Evolutionary conservation across 805 yeast species (phyloP).

Genomic region (Metschnikowia peoriensis): DNA sequence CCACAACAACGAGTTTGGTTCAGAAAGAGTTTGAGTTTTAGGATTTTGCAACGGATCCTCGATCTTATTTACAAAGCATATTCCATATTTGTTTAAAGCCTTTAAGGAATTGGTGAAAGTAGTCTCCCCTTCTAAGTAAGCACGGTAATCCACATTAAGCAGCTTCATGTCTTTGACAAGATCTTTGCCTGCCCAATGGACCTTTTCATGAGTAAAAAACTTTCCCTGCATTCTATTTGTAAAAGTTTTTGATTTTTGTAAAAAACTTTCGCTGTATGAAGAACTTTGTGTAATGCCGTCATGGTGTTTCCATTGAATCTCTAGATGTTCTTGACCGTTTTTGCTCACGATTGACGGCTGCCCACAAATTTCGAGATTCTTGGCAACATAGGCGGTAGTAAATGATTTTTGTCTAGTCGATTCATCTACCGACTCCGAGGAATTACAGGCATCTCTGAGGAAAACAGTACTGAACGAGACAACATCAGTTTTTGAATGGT

Average conservation of each 20-base stretch:
- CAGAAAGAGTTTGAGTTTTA: slow-evolving; percentile 29
- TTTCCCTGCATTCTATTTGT: slow-evolving; percentile 35
- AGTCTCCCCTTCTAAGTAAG: slow-evolving; percentile 33
- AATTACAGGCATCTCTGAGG: slow-evolving; percentile 62
- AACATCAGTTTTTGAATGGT: background rate
- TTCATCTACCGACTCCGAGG: slow-evolving; percentile 50
- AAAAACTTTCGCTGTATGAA: slow-evolving; percentile 45
- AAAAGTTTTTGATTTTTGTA: slow-evolving; percentile 41
- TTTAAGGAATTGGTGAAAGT: slow-evolving; percentile 39
- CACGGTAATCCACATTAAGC: slow-evolving; percentile 33
- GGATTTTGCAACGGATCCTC: slow-evolving; percentile 41
- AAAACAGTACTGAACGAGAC: slow-evolving; percentile 51
- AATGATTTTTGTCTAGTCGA: slow-evolving; percentile 60
- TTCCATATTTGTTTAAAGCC: slow-evolving; percentile 54
- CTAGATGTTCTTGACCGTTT: slow-evolving; percentile 26
- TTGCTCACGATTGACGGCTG: slow-evolving; percentile 31
- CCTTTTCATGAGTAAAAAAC: slow-evolving; percentile 31
- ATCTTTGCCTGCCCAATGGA: slow-evolving; percentile 40
- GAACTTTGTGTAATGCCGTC: slow-evolving; percentile 27
- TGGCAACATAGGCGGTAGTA: slow-evolving; percentile 52
- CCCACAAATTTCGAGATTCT: slow-evolving; percentile 33
- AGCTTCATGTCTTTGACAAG: slow-evolving; percentile 21
- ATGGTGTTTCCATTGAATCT: slow-evolving; percentile 40
- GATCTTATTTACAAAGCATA: slow-evolving; percentile 52
- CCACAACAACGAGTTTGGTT: slow-evolving; percentile 41